Conservation (phyloP, 768 basidiomycete species). For the Lactarius hengduanensis region DNA sequence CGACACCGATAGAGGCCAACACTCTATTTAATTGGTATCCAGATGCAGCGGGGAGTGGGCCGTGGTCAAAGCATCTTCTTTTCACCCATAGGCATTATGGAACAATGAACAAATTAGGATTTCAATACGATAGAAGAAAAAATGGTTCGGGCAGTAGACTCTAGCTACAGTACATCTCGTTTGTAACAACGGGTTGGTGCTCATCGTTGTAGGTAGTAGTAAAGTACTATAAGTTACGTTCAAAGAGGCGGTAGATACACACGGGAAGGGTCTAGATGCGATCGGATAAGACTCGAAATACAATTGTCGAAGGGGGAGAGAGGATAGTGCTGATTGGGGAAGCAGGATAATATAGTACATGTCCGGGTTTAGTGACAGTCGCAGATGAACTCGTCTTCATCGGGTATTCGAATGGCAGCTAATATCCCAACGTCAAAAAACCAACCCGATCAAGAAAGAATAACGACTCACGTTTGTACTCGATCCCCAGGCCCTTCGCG, state of each 20-base stretch:
- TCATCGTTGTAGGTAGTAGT: background rate
- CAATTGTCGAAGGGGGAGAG: background rate
- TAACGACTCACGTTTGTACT: slow-evolving; percentile 19
- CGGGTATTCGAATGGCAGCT: slow-evolving; percentile 17
- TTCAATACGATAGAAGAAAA: background rate
- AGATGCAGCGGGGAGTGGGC: no score
- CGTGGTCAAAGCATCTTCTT: no score
- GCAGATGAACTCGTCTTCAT: slow-evolving; percentile 20
- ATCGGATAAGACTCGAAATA: background rate
- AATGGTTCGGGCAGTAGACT: background rate
- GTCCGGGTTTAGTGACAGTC: slow-evolving; percentile 13
- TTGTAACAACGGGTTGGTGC: background rate
- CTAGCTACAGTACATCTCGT: background rate
- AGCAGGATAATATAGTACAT: background rate
- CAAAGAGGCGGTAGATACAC: background rate
- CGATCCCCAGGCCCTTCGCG: background rate
- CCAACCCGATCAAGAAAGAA: background rate
- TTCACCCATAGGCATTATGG: no score
- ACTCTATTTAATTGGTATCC: no score
- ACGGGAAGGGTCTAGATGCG: background rate
- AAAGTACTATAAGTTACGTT: background rate
- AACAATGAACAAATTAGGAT: background rate
- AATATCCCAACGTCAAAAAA: background rate
- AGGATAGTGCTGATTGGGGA: background rate
- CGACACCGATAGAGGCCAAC: no score